These are phyloP conservation scores for Delphinella strobiligena DNA, from an alignment of 2,329 filamentous ascomycete genomes.

Conservation along the genomic window DNA sequence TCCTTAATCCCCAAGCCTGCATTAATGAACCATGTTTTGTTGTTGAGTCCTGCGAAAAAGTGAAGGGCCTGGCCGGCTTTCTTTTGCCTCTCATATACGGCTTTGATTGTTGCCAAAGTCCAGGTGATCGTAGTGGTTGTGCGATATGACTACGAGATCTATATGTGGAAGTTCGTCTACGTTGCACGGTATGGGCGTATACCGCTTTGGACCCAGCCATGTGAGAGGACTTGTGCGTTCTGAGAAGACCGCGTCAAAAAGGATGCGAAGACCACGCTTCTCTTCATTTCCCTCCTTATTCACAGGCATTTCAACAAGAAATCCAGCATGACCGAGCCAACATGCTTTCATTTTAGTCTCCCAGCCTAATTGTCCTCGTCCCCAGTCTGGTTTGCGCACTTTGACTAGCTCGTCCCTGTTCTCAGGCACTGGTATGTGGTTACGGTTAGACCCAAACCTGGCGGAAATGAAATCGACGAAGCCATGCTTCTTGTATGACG, in stretches of 20 bases:
- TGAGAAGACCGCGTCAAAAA: conserved; percentile 44
- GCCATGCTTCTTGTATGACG: conserved; percentile 22
- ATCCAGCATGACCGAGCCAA: conserved; percentile 41
- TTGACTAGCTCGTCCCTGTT: conserved; percentile 29
- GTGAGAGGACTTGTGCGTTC: conserved; percentile 35
- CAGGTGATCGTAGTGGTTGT: conserved; percentile 47
- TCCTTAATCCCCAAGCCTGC: conserved; percentile 24
- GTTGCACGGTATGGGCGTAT: conserved; percentile 38
- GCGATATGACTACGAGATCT: conserved; percentile 40
- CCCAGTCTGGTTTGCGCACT: conserved; percentile 31
- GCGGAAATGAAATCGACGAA: conserved; percentile 21
- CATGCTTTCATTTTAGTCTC: conserved; percentile 30
- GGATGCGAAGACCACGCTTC: conserved; percentile 29
- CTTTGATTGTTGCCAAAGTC: conserved; percentile 33
- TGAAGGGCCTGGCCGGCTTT: conserved; percentile 22
- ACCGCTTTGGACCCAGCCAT: conserved; percentile 38
- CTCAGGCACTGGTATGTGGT: conserved; percentile 35
- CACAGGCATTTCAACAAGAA: conserved; percentile 32
- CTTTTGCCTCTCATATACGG: conserved; percentile 24
- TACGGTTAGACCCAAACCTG: conserved; percentile 28
- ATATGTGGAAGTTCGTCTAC: conserved; percentile 39
- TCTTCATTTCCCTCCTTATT: conserved; percentile 9
- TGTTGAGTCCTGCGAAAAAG: conserved; percentile 31
- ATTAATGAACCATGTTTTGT: conserved; percentile 25
- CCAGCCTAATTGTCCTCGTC: conserved; percentile 9